Percentiles rank a stretch among this genome's conserved stretches.
Evolutionary conservation across 2,329 filamentous ascomycete species (phyloP).

Genomic region (Colletotrichum nymphaeae): DNA sequence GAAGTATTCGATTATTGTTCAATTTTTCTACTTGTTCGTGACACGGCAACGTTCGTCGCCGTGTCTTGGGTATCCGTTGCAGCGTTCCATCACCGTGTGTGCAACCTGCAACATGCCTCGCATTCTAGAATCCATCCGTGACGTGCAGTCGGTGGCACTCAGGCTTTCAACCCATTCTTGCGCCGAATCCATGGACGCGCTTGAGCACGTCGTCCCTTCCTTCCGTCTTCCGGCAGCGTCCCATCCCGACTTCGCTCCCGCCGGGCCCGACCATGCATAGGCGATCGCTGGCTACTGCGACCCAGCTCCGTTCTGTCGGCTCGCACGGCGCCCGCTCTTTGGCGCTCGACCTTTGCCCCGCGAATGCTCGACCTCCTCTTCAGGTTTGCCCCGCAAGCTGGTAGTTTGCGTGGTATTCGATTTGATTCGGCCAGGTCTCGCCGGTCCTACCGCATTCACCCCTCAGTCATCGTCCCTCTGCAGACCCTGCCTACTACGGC

Average conservation of each 20-base stretch:
- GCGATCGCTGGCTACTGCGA: slow-evolving; percentile 12
- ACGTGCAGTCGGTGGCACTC: neutral
- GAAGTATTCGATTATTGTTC: neutral
- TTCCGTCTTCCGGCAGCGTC: neutral
- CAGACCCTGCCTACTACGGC: slow-evolving; percentile 57
- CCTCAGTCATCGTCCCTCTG: slow-evolving; percentile 58
- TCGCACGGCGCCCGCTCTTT: neutral
- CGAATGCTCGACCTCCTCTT: neutral
- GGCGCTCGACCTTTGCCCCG: neutral
- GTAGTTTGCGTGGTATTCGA: neutral
- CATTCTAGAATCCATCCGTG: neutral
- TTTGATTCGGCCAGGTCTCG: neutral
- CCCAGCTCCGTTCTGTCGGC: neutral
- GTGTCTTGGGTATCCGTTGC: neutral
- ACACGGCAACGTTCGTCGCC: neutral
- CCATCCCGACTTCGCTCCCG: slow-evolving; percentile 2
- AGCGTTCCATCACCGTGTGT: neutral
- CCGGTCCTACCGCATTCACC: neutral
- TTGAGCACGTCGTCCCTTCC: neutral
- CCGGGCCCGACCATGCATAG: neutral
- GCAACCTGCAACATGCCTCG: neutral
- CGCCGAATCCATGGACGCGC: neutral
- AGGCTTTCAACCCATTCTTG: neutral
- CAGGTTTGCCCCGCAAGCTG: neutral
- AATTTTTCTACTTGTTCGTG: neutral